Conservation (phyloP, 2,329 filamentous ascomycete species). For the Aspergillus sp. region DNA sequence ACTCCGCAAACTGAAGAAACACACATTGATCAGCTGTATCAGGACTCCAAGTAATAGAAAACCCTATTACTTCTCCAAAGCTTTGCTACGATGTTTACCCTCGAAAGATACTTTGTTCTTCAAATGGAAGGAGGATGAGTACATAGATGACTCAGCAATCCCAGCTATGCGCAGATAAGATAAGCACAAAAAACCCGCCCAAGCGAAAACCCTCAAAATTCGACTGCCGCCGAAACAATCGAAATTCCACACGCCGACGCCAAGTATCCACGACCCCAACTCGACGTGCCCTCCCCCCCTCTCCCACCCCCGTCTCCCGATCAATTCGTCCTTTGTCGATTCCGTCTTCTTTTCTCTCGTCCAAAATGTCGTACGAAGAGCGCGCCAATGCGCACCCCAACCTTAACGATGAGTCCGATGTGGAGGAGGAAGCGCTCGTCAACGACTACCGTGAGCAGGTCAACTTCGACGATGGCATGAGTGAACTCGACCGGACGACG, state of each 20-base stretch:
- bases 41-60: background rate
- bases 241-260: conserved; percentile 39
- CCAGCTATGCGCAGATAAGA: conserved; percentile 40
- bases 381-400: conserved; percentile 42
- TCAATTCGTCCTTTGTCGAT: conserved; percentile 13
- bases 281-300: conserved; percentile 24
- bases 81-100: too few relatives aligned
- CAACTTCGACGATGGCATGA: conserved; percentile 84
- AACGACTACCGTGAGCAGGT: conserved; percentile 97
- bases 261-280: conserved; percentile 19
- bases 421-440: conserved; percentile 92
- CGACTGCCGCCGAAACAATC: conserved; percentile 31
- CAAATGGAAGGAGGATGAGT: background rate
- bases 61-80: too few relatives aligned
- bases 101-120: too few relatives aligned
- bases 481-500: conserved; percentile 73
- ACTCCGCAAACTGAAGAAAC: too few relatives aligned
- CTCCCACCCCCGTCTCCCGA: conserved; percentile 17
- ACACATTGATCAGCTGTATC: too few relatives aligned
- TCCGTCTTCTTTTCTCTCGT: conserved; percentile 17
- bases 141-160: conserved; percentile 31
- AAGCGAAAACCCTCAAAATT: conserved; percentile 50
- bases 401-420: conserved; percentile 79
- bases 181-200: conserved; percentile 41
- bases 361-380: conserved; percentile 47